Evolutionary conservation across 2,329 filamentous ascomycete species (phyloP).

Genomic region (Phialophora verrucosa): DNA sequence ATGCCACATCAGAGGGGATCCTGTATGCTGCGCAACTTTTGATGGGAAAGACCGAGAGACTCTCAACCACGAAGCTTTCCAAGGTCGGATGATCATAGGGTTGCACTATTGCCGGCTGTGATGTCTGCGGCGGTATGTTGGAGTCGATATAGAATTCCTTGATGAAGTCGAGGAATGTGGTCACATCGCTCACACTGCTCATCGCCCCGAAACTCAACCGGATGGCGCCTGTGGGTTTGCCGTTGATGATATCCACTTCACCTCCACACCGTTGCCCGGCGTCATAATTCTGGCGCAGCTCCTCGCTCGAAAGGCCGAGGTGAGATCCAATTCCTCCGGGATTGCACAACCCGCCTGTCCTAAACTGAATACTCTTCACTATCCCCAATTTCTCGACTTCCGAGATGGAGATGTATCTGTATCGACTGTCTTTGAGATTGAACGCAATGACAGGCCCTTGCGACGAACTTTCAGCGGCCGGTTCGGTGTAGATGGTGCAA

Average conservation of each 20-base stretch:
- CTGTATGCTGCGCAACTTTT: conserved; percentile 88
- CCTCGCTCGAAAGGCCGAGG: conserved; percentile 75
- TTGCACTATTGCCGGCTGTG: neutral
- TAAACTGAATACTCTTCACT: conserved; percentile 78
- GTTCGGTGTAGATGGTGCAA: conserved; percentile 68
- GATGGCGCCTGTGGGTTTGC: conserved; percentile 86
- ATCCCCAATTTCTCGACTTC: conserved; percentile 87
- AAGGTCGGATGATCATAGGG: neutral
- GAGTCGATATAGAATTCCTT: conserved; percentile 66
- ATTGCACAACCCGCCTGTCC: conserved; percentile 90
- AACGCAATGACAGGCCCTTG: conserved; percentile 82
- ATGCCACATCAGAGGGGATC: conserved; percentile 67
- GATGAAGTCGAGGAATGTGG: conserved; percentile 73
- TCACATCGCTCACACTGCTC: conserved; percentile 78
- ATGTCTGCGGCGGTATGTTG: conserved; percentile 28
- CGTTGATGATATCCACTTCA: conserved; percentile 79
- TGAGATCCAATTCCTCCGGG: conserved; percentile 80
- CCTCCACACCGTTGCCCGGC: conserved; percentile 83
- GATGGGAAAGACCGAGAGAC: conserved; percentile 81
- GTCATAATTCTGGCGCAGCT: conserved; percentile 84
- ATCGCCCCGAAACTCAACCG: conserved; percentile 87
- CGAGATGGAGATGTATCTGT: conserved; percentile 76
- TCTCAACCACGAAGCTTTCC: conserved; percentile 61
- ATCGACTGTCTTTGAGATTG: conserved; percentile 73
- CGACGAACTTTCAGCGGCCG: conserved; percentile 38